Evolutionary conservation across 805 yeast species (phyloP).

Genomic region (Tetrapisispora arboricola): DNA sequence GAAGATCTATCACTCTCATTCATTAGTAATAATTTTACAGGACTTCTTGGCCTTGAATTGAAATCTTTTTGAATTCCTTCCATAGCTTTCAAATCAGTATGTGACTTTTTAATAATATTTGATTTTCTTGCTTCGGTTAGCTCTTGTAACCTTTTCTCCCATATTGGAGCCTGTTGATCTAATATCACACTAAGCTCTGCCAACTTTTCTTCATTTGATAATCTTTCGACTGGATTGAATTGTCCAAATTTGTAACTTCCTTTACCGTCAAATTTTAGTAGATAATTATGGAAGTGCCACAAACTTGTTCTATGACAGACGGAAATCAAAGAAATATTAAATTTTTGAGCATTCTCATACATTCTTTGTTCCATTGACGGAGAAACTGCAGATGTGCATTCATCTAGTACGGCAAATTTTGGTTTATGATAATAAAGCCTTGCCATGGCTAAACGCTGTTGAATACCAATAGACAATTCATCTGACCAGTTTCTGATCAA

Average conservation of each 20-base stretch:
- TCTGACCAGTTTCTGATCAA: constrained; percentile 76
- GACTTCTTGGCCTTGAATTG: constrained; percentile 1
- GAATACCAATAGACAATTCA: constrained; percentile 81
- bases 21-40: background rate
- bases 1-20: background rate
- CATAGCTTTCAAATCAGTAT: constrained; percentile 17
- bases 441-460: constrained; percentile 89
- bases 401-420: constrained; percentile 88
- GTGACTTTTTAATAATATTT: constrained; percentile 24
- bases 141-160: constrained; percentile 57
- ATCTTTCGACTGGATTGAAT: constrained; percentile 63
- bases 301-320: constrained; percentile 88
- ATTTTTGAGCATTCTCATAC: constrained; percentile 69
- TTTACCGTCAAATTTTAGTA: constrained; percentile 78
- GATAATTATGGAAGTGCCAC: constrained; percentile 82
- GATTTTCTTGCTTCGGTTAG: constrained; percentile 43
- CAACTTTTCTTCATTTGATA: constrained; percentile 69
- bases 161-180: constrained; percentile 52
- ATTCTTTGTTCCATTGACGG: constrained; percentile 84
- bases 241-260: constrained; percentile 54
- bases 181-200: constrained; percentile 56
- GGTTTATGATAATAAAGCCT: constrained; percentile 86
- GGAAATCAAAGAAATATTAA: constrained; percentile 74
- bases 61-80: background rate
- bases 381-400: constrained; percentile 90